Evolutionary conservation across 2,329 filamentous ascomycete species (phyloP), one percentile per base, ranked within the genome.

Genomic region (Eurotiales sp.): DNA sequence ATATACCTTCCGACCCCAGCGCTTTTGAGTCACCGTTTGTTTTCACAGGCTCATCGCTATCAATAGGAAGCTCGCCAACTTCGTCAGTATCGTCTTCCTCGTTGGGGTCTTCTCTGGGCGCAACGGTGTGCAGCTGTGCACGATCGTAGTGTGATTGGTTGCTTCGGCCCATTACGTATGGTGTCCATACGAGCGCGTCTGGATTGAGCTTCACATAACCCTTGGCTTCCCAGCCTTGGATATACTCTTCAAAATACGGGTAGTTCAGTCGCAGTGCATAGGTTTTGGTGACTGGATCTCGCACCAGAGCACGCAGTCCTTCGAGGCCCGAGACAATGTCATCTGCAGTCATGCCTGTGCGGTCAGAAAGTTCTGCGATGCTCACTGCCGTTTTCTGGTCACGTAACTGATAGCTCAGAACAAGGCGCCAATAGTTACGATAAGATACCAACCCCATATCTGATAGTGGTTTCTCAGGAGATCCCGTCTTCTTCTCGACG

Each of bases 391-490:
- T 69, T 54, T 79, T 82, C 56, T 82, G 79, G 42, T 85, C 72
- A 32, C 91, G 75, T 6, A 99, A 78, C 59, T 96, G 89, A 56
- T 88, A 86, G 64, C 91, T 96, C 49, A 99, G 75, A 2, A 95
- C 79, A 8, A 96, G 76, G 17, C 93, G 86, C 93, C 93, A 99
- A 69, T 99, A 99, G 62, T 95, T 96, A 40, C 93, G 84, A 66
- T 99, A 99, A 2, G 92, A 97, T 3, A 97, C 92, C 34, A 99
- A 73, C 3, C 93, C 93, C 90, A 99, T 96, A 65, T 99, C 93
- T 0, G 93, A 97, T 3, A 99, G 79, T 0, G 93, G 93, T 70
- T 99, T 99, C 68, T 99, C 93, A 0, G 93, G 93, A 1, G 92
- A 96, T 8, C 93, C 93, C 0, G 90, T 95, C 70, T 96, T 96